Conservation (phyloP, 352 stramenopile genomes). For the Globisporangium rhizosaccharum region DNA sequence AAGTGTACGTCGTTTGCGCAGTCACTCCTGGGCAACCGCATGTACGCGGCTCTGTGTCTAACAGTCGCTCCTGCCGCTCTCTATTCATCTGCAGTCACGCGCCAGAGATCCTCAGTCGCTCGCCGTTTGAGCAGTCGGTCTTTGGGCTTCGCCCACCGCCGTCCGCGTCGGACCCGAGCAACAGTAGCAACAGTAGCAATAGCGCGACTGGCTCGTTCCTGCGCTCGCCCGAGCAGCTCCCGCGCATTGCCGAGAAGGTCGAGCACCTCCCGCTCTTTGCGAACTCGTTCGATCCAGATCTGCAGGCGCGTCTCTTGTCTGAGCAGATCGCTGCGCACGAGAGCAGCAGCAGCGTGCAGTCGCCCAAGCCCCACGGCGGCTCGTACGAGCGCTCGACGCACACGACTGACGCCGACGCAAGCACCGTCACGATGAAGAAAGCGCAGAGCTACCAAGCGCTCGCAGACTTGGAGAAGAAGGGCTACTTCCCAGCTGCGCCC, state of each 20-base stretch:
- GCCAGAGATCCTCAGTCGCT: slow-evolving; percentile 50
- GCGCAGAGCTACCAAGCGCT: slow-evolving; percentile 71
- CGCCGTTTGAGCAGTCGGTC: slow-evolving; percentile 47
- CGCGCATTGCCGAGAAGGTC: slow-evolving; percentile 63
- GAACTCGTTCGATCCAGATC: slow-evolving; percentile 51
- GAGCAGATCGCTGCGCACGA: slow-evolving; percentile 48
- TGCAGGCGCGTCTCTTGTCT: slow-evolving; percentile 52
- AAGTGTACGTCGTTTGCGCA: slow-evolving; percentile 33
- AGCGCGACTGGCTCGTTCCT: slow-evolving; percentile 12
- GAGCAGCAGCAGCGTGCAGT: slow-evolving; percentile 8
- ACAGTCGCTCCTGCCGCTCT: not conserved
- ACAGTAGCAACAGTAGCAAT: not conserved
- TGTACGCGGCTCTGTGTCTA: too few species aligned
- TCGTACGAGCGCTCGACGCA: slow-evolving; percentile 47
- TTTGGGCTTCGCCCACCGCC: slow-evolving; percentile 13
- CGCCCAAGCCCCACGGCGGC: slow-evolving; percentile 35
- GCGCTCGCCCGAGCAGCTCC: slow-evolving; percentile 43
- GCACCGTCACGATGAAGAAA: slow-evolving; percentile 59
- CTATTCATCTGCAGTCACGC: slow-evolving; percentile 18
- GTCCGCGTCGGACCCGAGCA: slow-evolving; percentile 1
- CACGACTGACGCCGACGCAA: slow-evolving; percentile 10
- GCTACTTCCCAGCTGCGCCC: slow-evolving; percentile 70
- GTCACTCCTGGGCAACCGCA: not conserved
- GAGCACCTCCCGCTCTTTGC: slow-evolving; percentile 53
- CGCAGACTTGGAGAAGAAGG: slow-evolving; percentile 79